Conservation (phyloP, 768 basidiomycete species). For the Trametes cinnabarina region DNA sequence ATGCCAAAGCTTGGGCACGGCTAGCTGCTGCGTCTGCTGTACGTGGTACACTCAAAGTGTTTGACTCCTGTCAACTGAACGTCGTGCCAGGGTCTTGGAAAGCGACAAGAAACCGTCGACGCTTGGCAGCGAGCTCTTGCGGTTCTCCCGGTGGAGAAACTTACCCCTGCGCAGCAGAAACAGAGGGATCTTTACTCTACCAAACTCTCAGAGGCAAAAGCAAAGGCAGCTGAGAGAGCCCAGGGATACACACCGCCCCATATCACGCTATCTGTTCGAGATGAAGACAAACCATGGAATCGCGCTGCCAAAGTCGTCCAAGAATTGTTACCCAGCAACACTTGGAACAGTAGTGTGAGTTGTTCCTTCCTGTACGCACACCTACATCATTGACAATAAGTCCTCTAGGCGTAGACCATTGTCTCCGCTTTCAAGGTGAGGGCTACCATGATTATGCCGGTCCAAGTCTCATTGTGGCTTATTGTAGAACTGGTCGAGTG, state of each 20-base stretch:
- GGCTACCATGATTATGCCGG: no score
- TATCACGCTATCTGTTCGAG: neutral
- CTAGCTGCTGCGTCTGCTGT: neutral
- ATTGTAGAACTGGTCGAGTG: neutral
- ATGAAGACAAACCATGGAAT: neutral
- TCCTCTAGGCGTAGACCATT: constrained; percentile 20
- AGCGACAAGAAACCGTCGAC: constrained; percentile 8
- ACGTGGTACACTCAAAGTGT: no score
- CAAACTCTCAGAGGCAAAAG: constrained; percentile 28
- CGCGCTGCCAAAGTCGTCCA: neutral
- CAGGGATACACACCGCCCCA: neutral
- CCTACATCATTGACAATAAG: neutral
- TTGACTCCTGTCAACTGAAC: no score
- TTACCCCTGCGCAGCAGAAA: constrained; percentile 31
- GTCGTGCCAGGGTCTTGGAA: constrained; percentile 17
- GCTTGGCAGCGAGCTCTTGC: constrained; percentile 31
- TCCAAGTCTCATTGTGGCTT: neutral
- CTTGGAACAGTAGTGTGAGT: constrained; percentile 10
- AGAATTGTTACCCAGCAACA: neutral
- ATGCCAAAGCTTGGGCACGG: constrained; percentile 5
- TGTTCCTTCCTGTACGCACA: no score
- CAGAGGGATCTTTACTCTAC: constrained; percentile 38
- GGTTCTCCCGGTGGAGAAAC: constrained; percentile 30
- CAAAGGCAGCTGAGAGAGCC: constrained; percentile 11
- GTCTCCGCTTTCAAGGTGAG: neutral